Evolutionary conservation across 2,329 filamentous ascomycete genomes (phyloP).

Genomic region (Colletotrichum musae): DNA sequence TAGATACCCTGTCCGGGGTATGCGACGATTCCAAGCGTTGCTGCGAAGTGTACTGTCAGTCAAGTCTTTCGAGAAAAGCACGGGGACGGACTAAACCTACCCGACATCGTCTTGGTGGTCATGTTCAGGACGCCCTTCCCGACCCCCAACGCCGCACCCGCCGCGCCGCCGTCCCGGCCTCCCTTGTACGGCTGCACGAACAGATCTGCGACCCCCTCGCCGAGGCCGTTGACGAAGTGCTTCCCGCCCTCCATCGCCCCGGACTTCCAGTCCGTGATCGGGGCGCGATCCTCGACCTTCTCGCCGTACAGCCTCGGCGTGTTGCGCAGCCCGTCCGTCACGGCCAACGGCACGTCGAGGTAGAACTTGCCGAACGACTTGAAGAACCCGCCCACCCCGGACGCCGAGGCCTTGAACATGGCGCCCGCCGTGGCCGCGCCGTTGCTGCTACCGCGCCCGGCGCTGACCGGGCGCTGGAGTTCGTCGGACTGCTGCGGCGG

Average conservation of each 20-base stretch:
- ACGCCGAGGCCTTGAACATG: constrained; percentile 34
- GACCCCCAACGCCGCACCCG: constrained; percentile 58
- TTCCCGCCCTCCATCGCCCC: constrained; percentile 59
- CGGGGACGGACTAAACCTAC: constrained; percentile 6
- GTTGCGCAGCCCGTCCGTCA: constrained; percentile 67
- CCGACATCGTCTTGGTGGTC: constrained; percentile 43
- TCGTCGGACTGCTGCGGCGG: constrained; percentile 10
- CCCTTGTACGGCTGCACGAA: constrained; percentile 59
- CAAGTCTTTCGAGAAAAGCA: background rate
- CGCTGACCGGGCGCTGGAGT: constrained; percentile 5
- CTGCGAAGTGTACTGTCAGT: constrained; percentile 20
- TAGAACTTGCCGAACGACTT: constrained; percentile 53
- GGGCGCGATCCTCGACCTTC: constrained; percentile 49
- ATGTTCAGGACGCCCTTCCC: constrained; percentile 56
- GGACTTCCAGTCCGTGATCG: constrained; percentile 61
- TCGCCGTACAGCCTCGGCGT: constrained; percentile 66
- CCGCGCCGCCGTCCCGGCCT: constrained; percentile 55
- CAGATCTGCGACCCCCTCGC: constrained; percentile 60
- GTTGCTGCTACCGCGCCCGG: background rate
- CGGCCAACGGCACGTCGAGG: constrained; percentile 63
- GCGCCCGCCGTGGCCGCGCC: constrained; percentile 23
- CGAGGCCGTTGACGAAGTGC: constrained; percentile 59
- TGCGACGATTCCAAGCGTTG: constrained; percentile 42
- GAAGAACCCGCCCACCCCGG: constrained; percentile 55
- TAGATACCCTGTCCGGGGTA: constrained; percentile 43